A percentile compares a stretch with the other conserved stretches of the same genome.
Evolutionary conservation across 2,329 filamentous ascomycete species (phyloP).

Genomic region (Epichloe sp.): DNA sequence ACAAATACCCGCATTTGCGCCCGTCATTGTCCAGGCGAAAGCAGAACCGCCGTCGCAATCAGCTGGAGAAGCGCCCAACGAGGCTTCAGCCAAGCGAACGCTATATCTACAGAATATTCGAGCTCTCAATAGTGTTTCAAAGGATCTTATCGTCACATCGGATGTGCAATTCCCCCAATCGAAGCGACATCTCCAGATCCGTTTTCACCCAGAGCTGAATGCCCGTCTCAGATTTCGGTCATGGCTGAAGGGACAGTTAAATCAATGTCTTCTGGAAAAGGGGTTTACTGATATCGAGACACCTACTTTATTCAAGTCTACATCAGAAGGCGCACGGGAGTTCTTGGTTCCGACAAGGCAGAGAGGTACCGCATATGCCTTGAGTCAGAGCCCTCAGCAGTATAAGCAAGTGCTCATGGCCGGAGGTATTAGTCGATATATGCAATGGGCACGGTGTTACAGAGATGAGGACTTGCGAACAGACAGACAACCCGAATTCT

Average conservation of each 20-base stretch:
- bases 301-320: slow-evolving; percentile 91
- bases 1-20: slow-evolving; percentile 34
- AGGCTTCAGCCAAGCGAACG: slow-evolving; percentile 32
- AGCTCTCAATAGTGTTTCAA: slow-evolving; percentile 24
- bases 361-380: slow-evolving; percentile 67
- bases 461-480: slow-evolving; percentile 87
- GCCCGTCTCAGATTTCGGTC: slow-evolving; percentile 60
- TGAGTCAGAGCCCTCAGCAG: slow-evolving; percentile 94
- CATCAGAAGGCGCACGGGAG: slow-evolving; percentile 86
- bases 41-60: slow-evolving; percentile 13
- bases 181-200: slow-evolving; percentile 71
- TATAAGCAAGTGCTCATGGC: slow-evolving; percentile 98
- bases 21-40: slow-evolving; percentile 35
- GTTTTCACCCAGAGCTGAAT: slow-evolving; percentile 55
- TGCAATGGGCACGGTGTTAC: slow-evolving; percentile 89
- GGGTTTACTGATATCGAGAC: slow-evolving; percentile 77
- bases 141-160: slow-evolving; percentile 62
- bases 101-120: slow-evolving; percentile 47
- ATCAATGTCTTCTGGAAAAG: slow-evolving; percentile 38
- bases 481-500: slow-evolving; percentile 93
- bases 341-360: slow-evolving; percentile 82
- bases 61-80: slow-evolving; percentile 10
- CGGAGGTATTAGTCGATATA: slow-evolving; percentile 69
- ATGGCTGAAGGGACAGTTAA: slow-evolving; percentile 38
- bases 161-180: slow-evolving; percentile 59